These are phyloP conservation scores for Mrakia blollopis DNA, from an alignment of 768 basidiomycete species.

Conservation along the genomic window DNA sequence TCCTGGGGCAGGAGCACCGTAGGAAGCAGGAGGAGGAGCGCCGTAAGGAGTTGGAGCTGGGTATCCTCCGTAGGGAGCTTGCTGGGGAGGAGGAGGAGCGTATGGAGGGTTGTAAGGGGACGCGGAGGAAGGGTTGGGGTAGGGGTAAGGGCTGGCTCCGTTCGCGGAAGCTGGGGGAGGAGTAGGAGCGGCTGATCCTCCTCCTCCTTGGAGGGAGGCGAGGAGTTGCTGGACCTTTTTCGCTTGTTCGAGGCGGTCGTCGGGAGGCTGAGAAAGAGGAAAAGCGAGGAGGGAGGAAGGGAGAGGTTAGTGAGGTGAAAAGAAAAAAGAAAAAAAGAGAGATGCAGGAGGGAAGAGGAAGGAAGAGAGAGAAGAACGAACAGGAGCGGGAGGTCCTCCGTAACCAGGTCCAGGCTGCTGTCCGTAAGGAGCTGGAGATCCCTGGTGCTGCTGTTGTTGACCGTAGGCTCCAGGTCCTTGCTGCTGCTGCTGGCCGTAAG, in stretches of 20 bases:
- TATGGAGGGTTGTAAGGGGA: conserved; percentile 3
- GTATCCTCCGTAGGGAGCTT: conserved; percentile 17
- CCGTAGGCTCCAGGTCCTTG: neutral
- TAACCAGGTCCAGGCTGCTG: conserved; percentile 27
- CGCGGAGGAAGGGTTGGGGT: conserved; percentile 11
- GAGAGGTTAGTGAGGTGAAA: neutral
- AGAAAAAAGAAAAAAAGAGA: neutral
- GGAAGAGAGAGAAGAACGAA: neutral
- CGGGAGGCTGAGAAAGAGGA: conserved; percentile 44
- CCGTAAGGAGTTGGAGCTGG: conserved; percentile 11
- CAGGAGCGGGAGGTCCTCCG: conserved; percentile 31
- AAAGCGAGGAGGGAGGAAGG: neutral
- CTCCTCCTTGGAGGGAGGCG: conserved; percentile 28
- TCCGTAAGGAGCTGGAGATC: neutral
- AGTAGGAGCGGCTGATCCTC: conserved; percentile 5
- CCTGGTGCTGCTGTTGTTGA: neutral
- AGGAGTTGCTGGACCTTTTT: conserved; percentile 40
- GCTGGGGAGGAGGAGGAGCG: conserved; percentile 1
- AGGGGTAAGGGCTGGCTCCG: conserved; percentile 1
- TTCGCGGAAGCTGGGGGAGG: conserved; percentile 17
- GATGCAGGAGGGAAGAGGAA: neutral
- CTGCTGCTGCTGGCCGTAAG: neutral
- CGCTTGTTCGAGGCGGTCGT: conserved; percentile 76
- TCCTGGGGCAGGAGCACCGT: neutral
- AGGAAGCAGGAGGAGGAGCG: conserved; percentile 5